A percentile compares a stretch with the other conserved stretches of the same genome.
Conservation (phyloP, 176 grass and related monocot species). For the Bothriochloa decipiens region DNA sequence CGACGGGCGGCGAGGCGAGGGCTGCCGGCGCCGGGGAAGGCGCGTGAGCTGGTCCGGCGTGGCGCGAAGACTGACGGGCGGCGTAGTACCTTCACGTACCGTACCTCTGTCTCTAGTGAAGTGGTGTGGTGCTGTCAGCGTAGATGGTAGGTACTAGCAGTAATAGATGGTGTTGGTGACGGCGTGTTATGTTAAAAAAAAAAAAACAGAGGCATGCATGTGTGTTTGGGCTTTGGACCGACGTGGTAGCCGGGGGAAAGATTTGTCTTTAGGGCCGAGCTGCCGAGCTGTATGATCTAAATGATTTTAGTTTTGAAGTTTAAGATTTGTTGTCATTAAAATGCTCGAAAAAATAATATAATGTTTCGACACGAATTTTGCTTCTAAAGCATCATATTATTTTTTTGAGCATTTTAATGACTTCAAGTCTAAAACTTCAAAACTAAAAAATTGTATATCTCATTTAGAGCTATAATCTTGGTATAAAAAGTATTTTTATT, state of each 20-base stretch:
- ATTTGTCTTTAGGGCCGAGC: slow-evolving; percentile 35
- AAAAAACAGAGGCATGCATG: background rate
- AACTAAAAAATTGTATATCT: too few relatives aligned
- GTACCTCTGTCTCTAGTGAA: too few relatives aligned
- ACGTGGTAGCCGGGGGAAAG: slow-evolving; percentile 10
- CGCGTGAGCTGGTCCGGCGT: slow-evolving; percentile 26
- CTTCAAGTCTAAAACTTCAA: too few relatives aligned
- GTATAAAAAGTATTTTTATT: too few relatives aligned
- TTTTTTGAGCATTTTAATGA: too few relatives aligned
- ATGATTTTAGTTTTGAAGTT: too few relatives aligned
- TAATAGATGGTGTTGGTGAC: background rate
- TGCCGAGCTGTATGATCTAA: too few relatives aligned
- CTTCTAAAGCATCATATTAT: too few relatives aligned
- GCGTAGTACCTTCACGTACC: background rate
- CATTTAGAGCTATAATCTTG: too few relatives aligned
- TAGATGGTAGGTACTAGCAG: slow-evolving; percentile 6
- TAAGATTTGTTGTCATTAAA: too few relatives aligned
- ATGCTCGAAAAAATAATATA: too few relatives aligned
- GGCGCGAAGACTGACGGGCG: background rate
- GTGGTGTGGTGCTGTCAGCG: background rate
- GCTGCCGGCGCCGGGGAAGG: slow-evolving; percentile 39
- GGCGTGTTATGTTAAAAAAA: slow-evolving; percentile 3
- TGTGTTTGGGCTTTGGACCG: background rate
- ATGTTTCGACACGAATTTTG: too few relatives aligned
- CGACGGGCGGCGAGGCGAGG: slow-evolving; percentile 45